phyloP scores from a whole-genome alignment of 805 yeast genomes.

The Saccharomycopsis fodiens region DNA sequence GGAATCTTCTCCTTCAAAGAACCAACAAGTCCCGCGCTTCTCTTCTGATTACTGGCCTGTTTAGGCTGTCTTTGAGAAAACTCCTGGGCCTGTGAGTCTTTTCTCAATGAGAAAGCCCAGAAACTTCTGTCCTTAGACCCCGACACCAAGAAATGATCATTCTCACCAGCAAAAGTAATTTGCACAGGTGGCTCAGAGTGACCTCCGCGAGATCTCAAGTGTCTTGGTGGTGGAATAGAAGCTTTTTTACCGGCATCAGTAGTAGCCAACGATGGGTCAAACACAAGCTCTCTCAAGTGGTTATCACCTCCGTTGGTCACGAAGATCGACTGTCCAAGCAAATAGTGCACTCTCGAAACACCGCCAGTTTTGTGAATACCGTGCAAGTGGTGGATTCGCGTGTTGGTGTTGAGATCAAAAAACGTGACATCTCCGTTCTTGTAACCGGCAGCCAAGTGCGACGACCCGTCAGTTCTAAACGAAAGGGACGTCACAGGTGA shows the following conservation, averaged over 20 bases:
- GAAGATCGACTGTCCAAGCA: slow-evolving; percentile 87
- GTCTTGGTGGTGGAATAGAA: slow-evolving; percentile 80
- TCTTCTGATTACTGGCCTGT: slow-evolving; percentile 30
- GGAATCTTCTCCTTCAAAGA: slow-evolving; percentile 65
- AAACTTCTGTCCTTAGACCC: slow-evolving; percentile 81
- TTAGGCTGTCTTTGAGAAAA: slow-evolving; percentile 65
- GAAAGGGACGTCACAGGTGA: slow-evolving; percentile 51
- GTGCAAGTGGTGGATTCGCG: slow-evolving; percentile 70
- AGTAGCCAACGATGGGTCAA: slow-evolving; percentile 80
- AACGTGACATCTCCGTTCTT: slow-evolving; percentile 77
- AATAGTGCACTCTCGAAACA: slow-evolving; percentile 60
- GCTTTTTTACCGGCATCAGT: slow-evolving; percentile 27
- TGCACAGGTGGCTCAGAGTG: slow-evolving; percentile 84
- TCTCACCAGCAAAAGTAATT: slow-evolving; percentile 68
- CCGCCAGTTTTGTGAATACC: slow-evolving; percentile 82
- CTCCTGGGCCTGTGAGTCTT: slow-evolving; percentile 94
- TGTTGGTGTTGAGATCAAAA: slow-evolving; percentile 65
- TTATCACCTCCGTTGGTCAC: slow-evolving; percentile 91
- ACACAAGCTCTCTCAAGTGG: slow-evolving; percentile 79
- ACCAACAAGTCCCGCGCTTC: slow-evolving; percentile 49
- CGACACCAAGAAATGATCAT: slow-evolving; percentile 76
- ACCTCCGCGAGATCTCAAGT: slow-evolving; percentile 93
- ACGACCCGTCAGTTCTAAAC: slow-evolving; percentile 83
- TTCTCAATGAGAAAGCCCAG: slow-evolving; percentile 89
- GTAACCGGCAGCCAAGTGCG: slow-evolving; percentile 76